phyloP scores from a whole-genome alignment of 2,329 filamentous ascomycete species.

The Fusarium sp. region DNA sequence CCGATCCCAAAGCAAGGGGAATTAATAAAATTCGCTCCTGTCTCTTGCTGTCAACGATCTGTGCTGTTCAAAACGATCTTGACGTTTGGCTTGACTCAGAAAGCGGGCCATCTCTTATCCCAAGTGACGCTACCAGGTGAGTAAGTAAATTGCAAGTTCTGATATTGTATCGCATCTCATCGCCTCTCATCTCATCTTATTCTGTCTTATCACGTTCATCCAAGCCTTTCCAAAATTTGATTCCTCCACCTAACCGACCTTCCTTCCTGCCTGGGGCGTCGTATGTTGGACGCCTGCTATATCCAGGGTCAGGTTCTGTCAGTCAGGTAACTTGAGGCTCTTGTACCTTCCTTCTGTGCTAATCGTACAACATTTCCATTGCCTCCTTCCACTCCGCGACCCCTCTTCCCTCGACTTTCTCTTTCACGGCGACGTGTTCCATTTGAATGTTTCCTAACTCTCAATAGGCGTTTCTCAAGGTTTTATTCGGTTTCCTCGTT shows the following conservation, averaged over 20 bases:
- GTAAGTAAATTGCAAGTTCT: slow-evolving; percentile 10
- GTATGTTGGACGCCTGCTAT: background rate
- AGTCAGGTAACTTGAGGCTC: slow-evolving; percentile 17
- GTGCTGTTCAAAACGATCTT: background rate
- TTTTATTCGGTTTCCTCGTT: background rate
- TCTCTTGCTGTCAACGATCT: slow-evolving; percentile 2
- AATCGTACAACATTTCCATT: slow-evolving; percentile 8
- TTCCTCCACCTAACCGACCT: background rate
- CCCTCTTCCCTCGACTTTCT: slow-evolving; percentile 13
- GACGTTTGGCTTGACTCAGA: slow-evolving; percentile 19
- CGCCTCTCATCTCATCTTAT: background rate
- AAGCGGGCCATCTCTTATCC: slow-evolving; percentile 19
- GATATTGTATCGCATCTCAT: background rate
- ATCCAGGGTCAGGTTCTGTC: background rate
- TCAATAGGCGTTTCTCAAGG: background rate
- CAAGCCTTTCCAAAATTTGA: background rate
- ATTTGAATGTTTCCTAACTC: background rate
- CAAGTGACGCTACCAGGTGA: slow-evolving; percentile 8
- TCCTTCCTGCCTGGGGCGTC: background rate
- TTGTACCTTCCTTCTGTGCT: background rate
- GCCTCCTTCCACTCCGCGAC: slow-evolving; percentile 9
- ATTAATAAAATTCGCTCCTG: slow-evolving; percentile 18
- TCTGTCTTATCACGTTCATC: background rate
- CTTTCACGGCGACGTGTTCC: background rate
- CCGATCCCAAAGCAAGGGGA: slow-evolving; percentile 17